Evolutionary conservation across 2,329 filamentous ascomycete species (phyloP), one percentile per base, ranked within the genome.

Genomic region (Phyllosticta citribraziliensis): DNA sequence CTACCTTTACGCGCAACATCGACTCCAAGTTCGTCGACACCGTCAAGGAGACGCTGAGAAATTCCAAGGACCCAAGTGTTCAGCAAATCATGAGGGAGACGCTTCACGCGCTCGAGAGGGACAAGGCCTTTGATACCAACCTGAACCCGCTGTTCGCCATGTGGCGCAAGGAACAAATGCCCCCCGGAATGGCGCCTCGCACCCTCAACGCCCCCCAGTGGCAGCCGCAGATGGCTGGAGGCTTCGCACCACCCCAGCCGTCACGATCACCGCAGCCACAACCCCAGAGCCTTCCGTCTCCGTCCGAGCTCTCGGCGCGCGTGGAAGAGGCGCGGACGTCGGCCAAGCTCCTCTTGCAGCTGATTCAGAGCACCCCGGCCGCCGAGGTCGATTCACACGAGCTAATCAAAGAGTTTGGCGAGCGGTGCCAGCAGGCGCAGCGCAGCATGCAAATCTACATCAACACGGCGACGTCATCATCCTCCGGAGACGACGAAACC

Each of bases 311-410:
- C 14, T 85, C 86, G 0, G 87, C 87, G 62, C 84, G 94, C 53
- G 84, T 99, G 50, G 89, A 96, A 72, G 94, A 99, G 77, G 92
- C 93, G 9, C 84, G 84, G 64, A 96, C 91, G 2, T 95, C 91
- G 2, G 92, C 93, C 6, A 93, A 92, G 72, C 84, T 99, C 5
- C 84, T 99, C n/a, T 83, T 90, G 58, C 93, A 99, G 74, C 87
- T 97, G 6, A 86, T 96, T 19, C 89, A 93, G 74, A 92, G 89
- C 62, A 96, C 92, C 0, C 85, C 91, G 0, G 80, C 88, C 0
- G 76, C 81, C 14, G 91, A 96, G 70, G 78, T 97, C 24, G 80
- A 91, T 20, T 75, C 80, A 59, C 93, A 95, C 69, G 93, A 97
- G n/a, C 81, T 99, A 58, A 86, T 97, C 72, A 88, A 87, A 70